Base-by-base conservation (phyloP, 768 basidiomycete genomes). In the Lactarius hatsudake region DNA sequence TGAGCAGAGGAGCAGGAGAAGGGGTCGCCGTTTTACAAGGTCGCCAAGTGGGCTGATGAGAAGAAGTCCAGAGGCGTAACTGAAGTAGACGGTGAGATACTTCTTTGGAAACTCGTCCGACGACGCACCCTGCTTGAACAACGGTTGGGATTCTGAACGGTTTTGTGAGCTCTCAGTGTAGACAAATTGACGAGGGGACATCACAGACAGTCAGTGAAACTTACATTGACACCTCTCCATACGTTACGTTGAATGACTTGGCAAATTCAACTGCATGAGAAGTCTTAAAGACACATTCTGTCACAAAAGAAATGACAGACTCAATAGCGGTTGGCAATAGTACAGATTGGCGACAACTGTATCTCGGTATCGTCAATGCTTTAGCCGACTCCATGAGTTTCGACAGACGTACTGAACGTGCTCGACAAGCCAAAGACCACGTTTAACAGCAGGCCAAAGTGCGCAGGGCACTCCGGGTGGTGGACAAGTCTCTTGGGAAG, bases 41-140 rank as follows among this genome's bases (percentile, higher is more conserved):
- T 96, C 94, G 9, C 94, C 94, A 0, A 93, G 79, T 1, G 94
- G 94, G 0, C 90, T 84, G 62, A 96, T 85, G 51, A 94, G 76
- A 3, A 94, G 75, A 8, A 94, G 81, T 10, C 76, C 76, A 38
- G 71, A 58, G 26, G 72, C 75, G 65, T 75, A 76, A 23, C 75
- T 76, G 59, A 8, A 30, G 1, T 48, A 10, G 38, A 13, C 18
- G 38, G 62, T 62, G 34, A 56, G 55, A 32, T 34, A 12, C 30
- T n/a, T 12, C 30, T 30, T 30, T n/a, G 55, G 8, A 34, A 18
- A 34, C 17, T 1, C 20, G 18, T 34, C 8, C 63, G 30, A 68
- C 30, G 18, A 57, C 51, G 10, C 36, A 23, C 87, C 89, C 89
- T 30, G 85, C 88, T 73, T 90, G 89, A 10, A 87, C 74, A 32